Percentiles rank a stretch among this genome's conserved stretches.
These are phyloP conservation scores for Mortierella sp. DNA, from an alignment of 371 early-diverging fungal species.

Conservation along the genomic window DNA sequence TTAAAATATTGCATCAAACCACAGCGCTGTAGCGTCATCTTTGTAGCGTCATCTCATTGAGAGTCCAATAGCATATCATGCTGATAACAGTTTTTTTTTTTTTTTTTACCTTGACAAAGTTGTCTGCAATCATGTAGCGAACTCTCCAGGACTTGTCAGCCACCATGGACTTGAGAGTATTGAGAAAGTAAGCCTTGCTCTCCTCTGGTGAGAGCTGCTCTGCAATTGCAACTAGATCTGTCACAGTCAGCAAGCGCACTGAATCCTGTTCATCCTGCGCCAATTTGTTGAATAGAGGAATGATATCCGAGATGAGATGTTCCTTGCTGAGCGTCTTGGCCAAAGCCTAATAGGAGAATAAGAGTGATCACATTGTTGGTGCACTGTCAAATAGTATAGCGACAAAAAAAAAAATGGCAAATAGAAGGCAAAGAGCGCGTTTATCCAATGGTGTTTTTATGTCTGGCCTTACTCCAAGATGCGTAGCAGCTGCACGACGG, in stretches of 20 bases:
- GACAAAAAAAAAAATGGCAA: not conserved
- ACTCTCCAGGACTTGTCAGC: conserved; percentile 98
- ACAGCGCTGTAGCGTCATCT: not conserved
- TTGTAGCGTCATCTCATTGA: not conserved
- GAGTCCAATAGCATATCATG: not conserved
- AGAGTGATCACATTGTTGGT: not conserved
- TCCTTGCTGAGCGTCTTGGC: conserved; percentile 77
- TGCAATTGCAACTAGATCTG: conserved; percentile 92
- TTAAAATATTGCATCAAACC: not conserved
- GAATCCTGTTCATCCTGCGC: conserved; percentile 96
- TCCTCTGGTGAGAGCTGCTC: conserved; percentile 83
- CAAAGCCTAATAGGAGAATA: conserved; percentile 62
- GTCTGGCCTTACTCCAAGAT: conserved; percentile 78
- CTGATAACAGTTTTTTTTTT: not conserved
- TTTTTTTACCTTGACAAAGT: conserved; percentile 87
- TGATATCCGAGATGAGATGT: conserved; percentile 79
- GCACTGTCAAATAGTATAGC: not conserved
- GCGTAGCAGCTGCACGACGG: conserved; percentile 94
- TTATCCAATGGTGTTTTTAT: not conserved
- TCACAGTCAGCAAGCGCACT: conserved; percentile 95
- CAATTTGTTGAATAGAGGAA: conserved; percentile 84
- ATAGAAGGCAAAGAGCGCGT: not conserved
- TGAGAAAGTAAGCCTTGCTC: conserved; percentile 78
- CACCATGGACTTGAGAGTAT: conserved; percentile 81
- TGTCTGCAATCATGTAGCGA: conserved; percentile 97